A percentile compares a stretch with the other conserved stretches of the same genome.
phyloP scores from a whole-genome alignment of 2,329 filamentous ascomycete genomes.

The Colletotrichum camelliae region DNA sequence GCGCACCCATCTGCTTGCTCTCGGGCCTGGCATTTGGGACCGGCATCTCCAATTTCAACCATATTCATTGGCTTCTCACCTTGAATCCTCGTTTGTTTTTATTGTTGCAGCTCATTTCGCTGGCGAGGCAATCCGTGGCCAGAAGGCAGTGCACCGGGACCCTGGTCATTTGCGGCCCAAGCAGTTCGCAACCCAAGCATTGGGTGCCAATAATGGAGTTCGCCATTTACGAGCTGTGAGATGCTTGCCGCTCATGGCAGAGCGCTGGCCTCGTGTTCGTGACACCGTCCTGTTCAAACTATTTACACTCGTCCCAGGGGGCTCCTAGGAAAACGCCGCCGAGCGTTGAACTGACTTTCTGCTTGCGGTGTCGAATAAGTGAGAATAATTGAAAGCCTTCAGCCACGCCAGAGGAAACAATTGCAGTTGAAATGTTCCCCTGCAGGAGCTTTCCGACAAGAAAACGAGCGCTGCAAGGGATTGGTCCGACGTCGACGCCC shows the following conservation, averaged over 20 bases:
- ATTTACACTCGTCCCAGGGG: neutral
- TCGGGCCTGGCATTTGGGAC: constrained; percentile 1
- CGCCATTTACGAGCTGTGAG: constrained; percentile 1
- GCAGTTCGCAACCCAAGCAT: constrained; percentile 5
- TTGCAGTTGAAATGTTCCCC: neutral
- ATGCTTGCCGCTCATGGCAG: neutral
- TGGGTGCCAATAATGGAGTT: constrained; percentile 11
- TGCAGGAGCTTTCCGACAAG: neutral
- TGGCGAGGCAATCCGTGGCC: constrained; percentile 15
- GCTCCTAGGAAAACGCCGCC: neutral
- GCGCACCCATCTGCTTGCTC: neutral
- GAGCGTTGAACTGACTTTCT: neutral
- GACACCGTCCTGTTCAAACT: neutral
- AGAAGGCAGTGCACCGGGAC: neutral
- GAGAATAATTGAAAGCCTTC: neutral
- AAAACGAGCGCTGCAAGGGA: neutral
- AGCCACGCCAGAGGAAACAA: neutral
- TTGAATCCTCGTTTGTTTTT: constrained; percentile 21
- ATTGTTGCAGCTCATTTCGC: constrained; percentile 28
- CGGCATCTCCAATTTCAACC: constrained; percentile 3
- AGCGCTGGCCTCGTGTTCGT: constrained; percentile 8
- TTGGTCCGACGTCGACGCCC: neutral
- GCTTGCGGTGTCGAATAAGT: neutral
- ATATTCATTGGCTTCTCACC: constrained; percentile 15
- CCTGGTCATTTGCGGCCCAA: constrained; percentile 18